Percentiles rank a stretch among this genome's conserved stretches.
phyloP scores from a whole-genome alignment of 345 rosid species.

The Viola odorata region DNA sequence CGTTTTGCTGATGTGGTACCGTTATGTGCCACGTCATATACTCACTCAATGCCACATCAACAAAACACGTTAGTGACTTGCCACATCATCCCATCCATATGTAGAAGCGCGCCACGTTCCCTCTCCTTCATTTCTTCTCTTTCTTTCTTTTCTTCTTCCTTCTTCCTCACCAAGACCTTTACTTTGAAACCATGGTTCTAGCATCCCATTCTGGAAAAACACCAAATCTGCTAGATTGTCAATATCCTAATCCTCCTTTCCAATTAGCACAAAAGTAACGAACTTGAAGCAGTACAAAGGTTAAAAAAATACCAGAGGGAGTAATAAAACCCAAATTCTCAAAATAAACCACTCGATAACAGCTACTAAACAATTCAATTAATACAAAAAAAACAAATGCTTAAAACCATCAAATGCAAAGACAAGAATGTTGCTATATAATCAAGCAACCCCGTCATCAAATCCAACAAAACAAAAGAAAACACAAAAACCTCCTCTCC shows the following conservation, averaged over 20 bases:
- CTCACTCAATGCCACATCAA: no score
- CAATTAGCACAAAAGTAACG: not conserved
- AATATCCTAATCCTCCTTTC: constrained; percentile 14
- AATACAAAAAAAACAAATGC: not conserved
- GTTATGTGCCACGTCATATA: no score
- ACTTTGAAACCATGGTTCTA: constrained; percentile 92
- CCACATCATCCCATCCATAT: no score
- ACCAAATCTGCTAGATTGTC: constrained; percentile 78
- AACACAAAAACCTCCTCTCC: no score
- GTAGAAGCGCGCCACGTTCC: no score
- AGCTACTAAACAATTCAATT: not conserved
- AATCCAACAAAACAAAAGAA: no score
- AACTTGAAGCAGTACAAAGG: not conserved
- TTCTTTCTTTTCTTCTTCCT: no score
- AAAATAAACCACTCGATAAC: no score
- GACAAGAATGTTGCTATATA: not conserved
- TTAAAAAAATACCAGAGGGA: not conserved
- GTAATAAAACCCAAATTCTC: not conserved
- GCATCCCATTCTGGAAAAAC: constrained; percentile 97
- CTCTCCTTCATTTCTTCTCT: no score
- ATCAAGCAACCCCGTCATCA: no score
- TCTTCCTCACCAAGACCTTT: constrained; percentile 70
- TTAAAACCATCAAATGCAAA: not conserved
- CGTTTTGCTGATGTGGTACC: no score
- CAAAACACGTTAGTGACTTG: no score